Evolutionary conservation across 495 filamentous ascomycete genomes (phyloP), one percentile per base, ranked within the genome.

Genomic region (Penicillium roqueforti): DNA sequence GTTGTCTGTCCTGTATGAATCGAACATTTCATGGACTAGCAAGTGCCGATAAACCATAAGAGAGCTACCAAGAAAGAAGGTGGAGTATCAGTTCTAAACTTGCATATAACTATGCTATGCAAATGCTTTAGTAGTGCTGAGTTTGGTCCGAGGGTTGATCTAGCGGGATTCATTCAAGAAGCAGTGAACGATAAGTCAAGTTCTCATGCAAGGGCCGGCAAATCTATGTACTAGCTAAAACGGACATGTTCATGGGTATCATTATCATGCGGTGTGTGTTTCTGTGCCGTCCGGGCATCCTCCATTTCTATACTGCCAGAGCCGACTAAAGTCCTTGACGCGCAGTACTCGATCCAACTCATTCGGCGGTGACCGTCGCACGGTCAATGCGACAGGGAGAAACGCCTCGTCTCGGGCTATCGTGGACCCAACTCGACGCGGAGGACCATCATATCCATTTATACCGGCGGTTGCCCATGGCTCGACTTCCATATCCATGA

Each of bases 301-400:
- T 14, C 88, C 87, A 67, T 88, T 86, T 41, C 84, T 72, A 64
- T 91, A 91, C 65, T 75, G 64, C 88, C 88, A 91, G 31, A 91
- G 61, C 43, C 87, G 76, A 67, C 86, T 89, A 51, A 89, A 68
- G 57, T 89, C 81, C 66, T 80, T 88, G 2, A 91, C 83, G 47
- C 73, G 82, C 6, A 63, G 42, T 10, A 29, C 16, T 34, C 36
- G 22, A 19, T n/a, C 29, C 4, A 25, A 20, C 26, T 11, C 31
- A 40, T 42, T 47, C 1, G 19, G 7, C 20, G 26, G 42, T 10
- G 18, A 16, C 3, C 26, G 38, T 22, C 51, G 32, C 14, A 20
- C n/a, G 25, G 38, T 47, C 41, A 50, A 14, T n/a, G 31, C 29
- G 2, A 31, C 31, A 4, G 47, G 47, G 5, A 52, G 50, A 36